Conservation (phyloP, 805 yeast species). For the Torulaspora quercuum region DNA sequence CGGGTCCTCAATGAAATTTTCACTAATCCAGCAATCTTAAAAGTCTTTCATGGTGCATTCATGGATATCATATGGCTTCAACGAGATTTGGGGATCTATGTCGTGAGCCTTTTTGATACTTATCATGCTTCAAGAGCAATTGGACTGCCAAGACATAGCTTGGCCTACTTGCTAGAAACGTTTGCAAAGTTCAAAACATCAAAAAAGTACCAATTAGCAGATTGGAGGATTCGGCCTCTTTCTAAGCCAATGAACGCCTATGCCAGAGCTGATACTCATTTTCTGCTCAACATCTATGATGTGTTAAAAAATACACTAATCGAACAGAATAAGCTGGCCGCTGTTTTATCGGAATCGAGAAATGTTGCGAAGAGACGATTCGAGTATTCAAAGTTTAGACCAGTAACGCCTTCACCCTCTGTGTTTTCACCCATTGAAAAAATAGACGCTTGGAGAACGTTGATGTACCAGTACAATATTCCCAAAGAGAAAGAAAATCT, state of each 20-base stretch:
- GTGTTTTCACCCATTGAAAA: conserved; percentile 53
- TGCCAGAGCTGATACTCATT: conserved; percentile 95
- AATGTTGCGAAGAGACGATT: conserved; percentile 76
- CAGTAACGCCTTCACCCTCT: conserved; percentile 28
- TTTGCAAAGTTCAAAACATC: conserved; percentile 84
- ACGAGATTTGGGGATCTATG: conserved; percentile 86
- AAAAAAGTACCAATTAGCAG: conserved; percentile 92
- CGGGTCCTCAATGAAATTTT: conserved; percentile 66
- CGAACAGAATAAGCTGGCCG: conserved; percentile 48
- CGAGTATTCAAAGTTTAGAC: conserved; percentile 70
- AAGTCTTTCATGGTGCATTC: conserved; percentile 93
- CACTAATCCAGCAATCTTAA: conserved; percentile 74
- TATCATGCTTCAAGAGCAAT: conserved; percentile 80
- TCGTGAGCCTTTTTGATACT: conserved; percentile 89
- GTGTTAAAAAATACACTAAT: conserved; percentile 62
- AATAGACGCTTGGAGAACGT: conserved; percentile 61
- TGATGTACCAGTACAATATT: conserved; percentile 64
- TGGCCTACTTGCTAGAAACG: conserved; percentile 77
- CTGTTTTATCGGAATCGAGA: conserved; percentile 70
- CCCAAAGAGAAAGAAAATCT: conserved; percentile 51
- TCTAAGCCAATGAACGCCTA: conserved; percentile 71
- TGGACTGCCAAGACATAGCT: conserved; percentile 76
- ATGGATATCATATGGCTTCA: conserved; percentile 98
- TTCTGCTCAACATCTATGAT: conserved; percentile 75
- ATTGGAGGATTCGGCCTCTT: conserved; percentile 91